Evolutionary conservation across 257 asterid genomes (phyloP).

Genomic region (Verbascum thapsus): DNA sequence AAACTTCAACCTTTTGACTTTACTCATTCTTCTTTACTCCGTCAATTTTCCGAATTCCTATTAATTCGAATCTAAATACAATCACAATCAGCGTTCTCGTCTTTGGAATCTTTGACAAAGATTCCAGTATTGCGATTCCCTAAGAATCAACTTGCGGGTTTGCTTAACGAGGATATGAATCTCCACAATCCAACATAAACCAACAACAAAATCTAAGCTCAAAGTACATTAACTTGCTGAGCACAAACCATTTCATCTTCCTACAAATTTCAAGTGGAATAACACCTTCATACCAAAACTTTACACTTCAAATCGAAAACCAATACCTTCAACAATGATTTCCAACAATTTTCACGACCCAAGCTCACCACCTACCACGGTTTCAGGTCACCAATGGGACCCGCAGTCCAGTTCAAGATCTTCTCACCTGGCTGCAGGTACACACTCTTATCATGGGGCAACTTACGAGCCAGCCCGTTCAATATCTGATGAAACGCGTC

Average conservation of each 20-base stretch:
- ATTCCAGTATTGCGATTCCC: too few species aligned
- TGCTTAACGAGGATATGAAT: neutral
- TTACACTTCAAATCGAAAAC: slow-evolving; percentile 21
- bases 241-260: slow-evolving; percentile 6
- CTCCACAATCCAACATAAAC: neutral
- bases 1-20: too few species aligned
- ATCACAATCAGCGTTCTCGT: too few species aligned
- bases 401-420: slow-evolving; percentile 86
- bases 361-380: slow-evolving; percentile 57
- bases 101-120: too few species aligned
- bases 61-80: too few species aligned
- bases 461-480: slow-evolving; percentile 82
- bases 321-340: neutral
- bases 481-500: slow-evolving; percentile 92
- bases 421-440: slow-evolving; percentile 62
- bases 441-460: slow-evolving; percentile 59
- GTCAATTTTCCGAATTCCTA: too few species aligned
- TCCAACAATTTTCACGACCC: neutral
- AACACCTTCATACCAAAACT: neutral
- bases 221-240: neutral
- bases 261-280: slow-evolving; percentile 12
- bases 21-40: too few species aligned
- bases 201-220: neutral
- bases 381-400: slow-evolving; percentile 77
- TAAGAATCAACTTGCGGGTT: too few species aligned